phyloP scores from a whole-genome alignment of 129 eudicot species.

The Chrysanthemum lavandulifolium region DNA sequence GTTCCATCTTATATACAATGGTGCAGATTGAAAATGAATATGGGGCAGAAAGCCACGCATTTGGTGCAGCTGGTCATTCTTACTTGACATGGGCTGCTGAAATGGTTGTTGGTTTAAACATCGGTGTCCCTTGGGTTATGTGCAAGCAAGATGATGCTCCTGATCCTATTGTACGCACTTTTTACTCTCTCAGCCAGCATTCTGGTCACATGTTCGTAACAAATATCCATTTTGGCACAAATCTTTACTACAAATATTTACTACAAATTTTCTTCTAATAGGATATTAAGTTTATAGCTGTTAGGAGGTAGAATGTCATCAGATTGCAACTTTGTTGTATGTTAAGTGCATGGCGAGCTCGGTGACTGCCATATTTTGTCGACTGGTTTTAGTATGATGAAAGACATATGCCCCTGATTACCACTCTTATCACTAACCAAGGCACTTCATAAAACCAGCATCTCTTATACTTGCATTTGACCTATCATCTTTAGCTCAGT shows the following conservation, averaged over 20 bases:
- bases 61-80: constrained; percentile 69
- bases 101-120: constrained; percentile 73
- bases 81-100: constrained; percentile 94
- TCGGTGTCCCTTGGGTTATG: constrained; percentile 99
- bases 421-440: no score
- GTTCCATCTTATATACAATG: no score
- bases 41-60: constrained; percentile 57
- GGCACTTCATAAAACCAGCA: no score
- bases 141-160: constrained; percentile 99
- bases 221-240: not conserved
- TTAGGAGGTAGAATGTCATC: no score
- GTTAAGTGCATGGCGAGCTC: no score
- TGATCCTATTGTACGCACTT: constrained; percentile 69
- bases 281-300: no score
- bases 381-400: no score
- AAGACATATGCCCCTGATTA: no score
- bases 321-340: no score
- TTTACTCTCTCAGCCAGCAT: not conserved
- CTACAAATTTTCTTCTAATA: no score
- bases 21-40: constrained; percentile 96
- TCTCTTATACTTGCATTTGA: no score
- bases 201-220: not conserved
- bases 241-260: not conserved
- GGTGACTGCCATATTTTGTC: no score
- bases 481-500: not conserved